These are phyloP conservation scores for Bolboschoenus planiculmis DNA, from an alignment of 176 grass and related monocot genomes.

Conservation along the genomic window DNA sequence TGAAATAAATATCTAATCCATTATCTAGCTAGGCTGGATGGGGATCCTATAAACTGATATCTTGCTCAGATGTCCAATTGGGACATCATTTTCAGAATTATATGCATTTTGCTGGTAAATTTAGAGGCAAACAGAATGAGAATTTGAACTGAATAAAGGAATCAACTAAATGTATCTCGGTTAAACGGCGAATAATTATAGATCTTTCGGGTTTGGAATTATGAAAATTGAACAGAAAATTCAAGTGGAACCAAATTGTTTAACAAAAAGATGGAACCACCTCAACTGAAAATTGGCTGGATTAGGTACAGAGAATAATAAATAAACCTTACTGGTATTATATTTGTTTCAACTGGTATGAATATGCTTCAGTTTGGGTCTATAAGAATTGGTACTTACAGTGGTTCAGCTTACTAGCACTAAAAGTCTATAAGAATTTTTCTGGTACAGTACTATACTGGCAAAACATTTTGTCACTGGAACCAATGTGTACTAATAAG, in stretches of 20 bases:
- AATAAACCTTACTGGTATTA: neutral
- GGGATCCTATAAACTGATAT: neutral
- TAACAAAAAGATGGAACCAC: neutral
- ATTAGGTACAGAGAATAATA: neutral
- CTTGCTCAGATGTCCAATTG: constrained; percentile 7
- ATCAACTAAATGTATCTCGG: neutral
- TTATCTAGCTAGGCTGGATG: constrained; percentile 7
- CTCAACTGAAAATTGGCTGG: neutral
- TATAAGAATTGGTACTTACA: neutral
- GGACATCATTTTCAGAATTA: neutral
- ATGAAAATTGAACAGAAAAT: neutral
- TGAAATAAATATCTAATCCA: constrained; percentile 9
- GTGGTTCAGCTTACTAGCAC: neutral
- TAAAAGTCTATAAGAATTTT: neutral
- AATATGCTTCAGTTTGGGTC: neutral
- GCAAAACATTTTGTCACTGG: neutral
- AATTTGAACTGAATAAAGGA: neutral
- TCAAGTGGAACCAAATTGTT: neutral
- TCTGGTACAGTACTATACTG: neutral
- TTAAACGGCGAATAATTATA: neutral
- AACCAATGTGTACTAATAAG: neutral
- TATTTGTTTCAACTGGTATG: neutral
- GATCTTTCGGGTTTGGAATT: neutral
- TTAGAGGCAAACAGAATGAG: neutral
- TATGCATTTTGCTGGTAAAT: constrained; percentile 4